Base-by-base conservation (phyloP, 345 rosid species). In the Chamaenerion angustifolium region DNA sequence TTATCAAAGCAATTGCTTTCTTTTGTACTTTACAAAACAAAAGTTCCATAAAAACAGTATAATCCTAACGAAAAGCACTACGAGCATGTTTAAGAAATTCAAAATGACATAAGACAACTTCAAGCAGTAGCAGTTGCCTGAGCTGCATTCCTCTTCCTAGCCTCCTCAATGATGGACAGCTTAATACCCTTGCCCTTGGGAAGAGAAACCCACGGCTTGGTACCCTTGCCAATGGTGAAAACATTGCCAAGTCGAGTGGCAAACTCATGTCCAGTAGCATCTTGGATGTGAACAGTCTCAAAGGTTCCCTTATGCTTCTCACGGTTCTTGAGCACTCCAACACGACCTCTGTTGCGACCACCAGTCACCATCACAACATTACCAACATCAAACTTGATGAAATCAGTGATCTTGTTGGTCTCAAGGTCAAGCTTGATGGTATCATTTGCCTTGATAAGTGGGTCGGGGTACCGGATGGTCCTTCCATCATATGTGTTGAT, bases 171-270 rank as follows among this genome's bases (percentile, higher is more conserved):
- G 43, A 51, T 51, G 12, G 55, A 51, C 18, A 51, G 16, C 43
- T 51, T 51, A 21, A 51, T 51, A n/a, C 55, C 55, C 55, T 51
- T 51, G 45, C 55, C 55, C 42, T 51, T 51, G 45, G 55, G 55
- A 42, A 51, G 55, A 6, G 55, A 51, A 12, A 51, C 42, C 55
- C 55, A 51, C 7, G 55, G 55, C 55, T 17, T 51, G 5, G 43
- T n/a, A 2, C 55, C 55, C 19, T 51, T 51, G 3, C 55, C 55
- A 11, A 51, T 51, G 55, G 43, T 51, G 45, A 12, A 51, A 12
- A 51, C 55, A 14, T 51, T 51, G 44, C 55, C 55, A 21, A 51
- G n/a, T 0, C 55, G 55, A 8, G 55, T 51, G 3, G 55, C 55
- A 35, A 51, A 51, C 55, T 51, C 55, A 12, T 51, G 55, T 7